Evolutionary conservation across 495 filamentous ascomycete genomes (phyloP), one percentile per base, ranked within the genome.

Genomic region (Achaetomiella virescens): DNA sequence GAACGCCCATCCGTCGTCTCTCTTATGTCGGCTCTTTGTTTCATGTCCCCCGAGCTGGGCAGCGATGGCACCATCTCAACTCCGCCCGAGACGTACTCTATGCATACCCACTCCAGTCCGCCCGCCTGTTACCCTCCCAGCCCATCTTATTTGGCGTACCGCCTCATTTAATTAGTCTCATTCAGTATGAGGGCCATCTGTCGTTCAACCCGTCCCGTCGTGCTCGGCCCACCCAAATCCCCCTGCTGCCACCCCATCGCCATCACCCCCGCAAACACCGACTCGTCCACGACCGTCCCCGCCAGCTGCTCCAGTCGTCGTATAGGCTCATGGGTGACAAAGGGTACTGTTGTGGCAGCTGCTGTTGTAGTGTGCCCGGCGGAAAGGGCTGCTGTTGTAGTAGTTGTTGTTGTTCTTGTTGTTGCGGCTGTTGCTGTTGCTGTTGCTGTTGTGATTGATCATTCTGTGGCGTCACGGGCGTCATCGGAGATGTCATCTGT

Each of bases 351-450:
- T 59, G 47, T 10, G 54, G 60, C 17, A 27, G 52, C 3, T 48
- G 45, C 11, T 35, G 25, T 1, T 54, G 49, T n/a, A n/a, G n/a
- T n/a, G n/a, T n/a, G n/a, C n/a, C n/a, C n/a, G n/a, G n/a, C n/a
- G n/a, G n/a, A n/a, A n/a, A n/a, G n/a, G n/a, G 58, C 54, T 35
- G 21, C 7, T 55, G 58, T 20, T 47, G 31, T 59, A 70, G 74
- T 25, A 73, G 50, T 15, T 53, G 33, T 56, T 78, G 75, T 18
- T 74, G 71, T 38, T 77, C 72, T 31, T 56, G 59, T 14, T 51
- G 48, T 24, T 52, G 58, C 9, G 48, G 55, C 40, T 33, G 57
- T n/a, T 20, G 61, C 20, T 22, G 53, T 42, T 35, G 15, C 25
- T 40, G 46, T 12, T 46, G 48, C 10, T 33, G 36, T 7, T 46